phyloP scores from a whole-genome alignment of 2,329 filamentous ascomycete genomes.

The Lachnellula hyalina region DNA sequence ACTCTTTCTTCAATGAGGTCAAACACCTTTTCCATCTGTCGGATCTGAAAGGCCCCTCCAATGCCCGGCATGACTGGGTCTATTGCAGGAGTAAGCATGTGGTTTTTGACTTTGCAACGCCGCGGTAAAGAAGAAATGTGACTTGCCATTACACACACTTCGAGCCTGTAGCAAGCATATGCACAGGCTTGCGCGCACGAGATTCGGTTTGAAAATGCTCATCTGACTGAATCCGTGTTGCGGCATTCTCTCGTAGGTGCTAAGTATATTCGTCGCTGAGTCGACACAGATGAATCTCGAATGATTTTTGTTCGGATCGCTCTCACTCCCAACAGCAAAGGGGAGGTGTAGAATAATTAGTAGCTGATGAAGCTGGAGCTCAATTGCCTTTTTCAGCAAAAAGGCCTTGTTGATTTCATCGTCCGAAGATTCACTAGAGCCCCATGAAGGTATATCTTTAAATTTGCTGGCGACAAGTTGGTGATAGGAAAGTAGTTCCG shows the following conservation, averaged over 20 bases:
- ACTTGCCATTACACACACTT: not conserved
- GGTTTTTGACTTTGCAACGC: not conserved
- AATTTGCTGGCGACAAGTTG: not conserved
- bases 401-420: not conserved
- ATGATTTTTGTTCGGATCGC: not conserved
- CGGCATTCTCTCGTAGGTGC: not conserved
- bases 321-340: not conserved
- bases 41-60: not conserved
- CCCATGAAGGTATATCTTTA: not conserved
- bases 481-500: not conserved
- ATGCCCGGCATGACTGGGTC: not conserved
- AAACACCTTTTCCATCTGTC: not conserved
- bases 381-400: not conserved
- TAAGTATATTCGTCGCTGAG: not conserved
- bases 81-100: not conserved
- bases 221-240: not conserved
- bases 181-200: not conserved
- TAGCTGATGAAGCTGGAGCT: not conserved
- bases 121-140: not conserved
- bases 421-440: not conserved
- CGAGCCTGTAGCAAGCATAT: not conserved
- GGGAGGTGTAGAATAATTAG: not conserved
- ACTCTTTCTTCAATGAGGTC: not conserved
- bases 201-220: not conserved
- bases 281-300: not conserved